phyloP scores from a whole-genome alignment of 345 rosid species.

The Eutrema yunnanense region DNA sequence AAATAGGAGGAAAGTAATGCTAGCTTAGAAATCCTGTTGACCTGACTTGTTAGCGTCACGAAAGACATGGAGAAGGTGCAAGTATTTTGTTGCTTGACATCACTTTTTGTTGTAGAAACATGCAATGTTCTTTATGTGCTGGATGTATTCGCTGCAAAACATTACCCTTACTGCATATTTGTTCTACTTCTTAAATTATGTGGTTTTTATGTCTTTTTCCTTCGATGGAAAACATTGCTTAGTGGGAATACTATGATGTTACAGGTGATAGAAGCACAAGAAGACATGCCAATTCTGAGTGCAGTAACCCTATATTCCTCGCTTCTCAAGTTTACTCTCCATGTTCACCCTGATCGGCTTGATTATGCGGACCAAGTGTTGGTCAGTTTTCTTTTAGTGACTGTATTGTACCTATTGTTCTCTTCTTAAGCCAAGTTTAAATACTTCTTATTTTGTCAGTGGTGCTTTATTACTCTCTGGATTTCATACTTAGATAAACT shows the following conservation, averaged over 20 bases:
- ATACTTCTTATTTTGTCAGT: neutral
- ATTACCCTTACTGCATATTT: neutral
- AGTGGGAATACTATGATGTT: constrained; percentile 16
- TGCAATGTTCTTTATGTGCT: neutral
- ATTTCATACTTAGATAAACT: neutral
- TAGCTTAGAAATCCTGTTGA: constrained; percentile 3
- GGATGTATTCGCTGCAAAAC: constrained; percentile 5
- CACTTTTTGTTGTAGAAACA: neutral
- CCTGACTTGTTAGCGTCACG: neutral
- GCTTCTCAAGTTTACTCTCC: constrained; percentile 94
- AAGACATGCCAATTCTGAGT: constrained; percentile 87
- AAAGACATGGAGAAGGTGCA: constrained; percentile 1
- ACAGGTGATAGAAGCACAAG: constrained; percentile 97
- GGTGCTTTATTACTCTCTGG: constrained; percentile 1
- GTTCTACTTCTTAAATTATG: neutral
- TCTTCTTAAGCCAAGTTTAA: constrained; percentile 6
- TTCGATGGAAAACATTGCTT: neutral
- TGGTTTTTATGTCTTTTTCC: constrained; percentile 3
- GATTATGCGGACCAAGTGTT: constrained; percentile 96
- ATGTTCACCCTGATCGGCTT: constrained; percentile 98
- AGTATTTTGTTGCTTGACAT: constrained; percentile 1
- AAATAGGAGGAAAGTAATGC: constrained; percentile 13
- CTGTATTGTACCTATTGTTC: neutral
- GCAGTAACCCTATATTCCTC: constrained; percentile 93
- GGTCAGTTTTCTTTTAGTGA: constrained; percentile 22